phyloP scores from a whole-genome alignment of 352 stramenopile genomes.

The Elongisporangium prolatum region DNA sequence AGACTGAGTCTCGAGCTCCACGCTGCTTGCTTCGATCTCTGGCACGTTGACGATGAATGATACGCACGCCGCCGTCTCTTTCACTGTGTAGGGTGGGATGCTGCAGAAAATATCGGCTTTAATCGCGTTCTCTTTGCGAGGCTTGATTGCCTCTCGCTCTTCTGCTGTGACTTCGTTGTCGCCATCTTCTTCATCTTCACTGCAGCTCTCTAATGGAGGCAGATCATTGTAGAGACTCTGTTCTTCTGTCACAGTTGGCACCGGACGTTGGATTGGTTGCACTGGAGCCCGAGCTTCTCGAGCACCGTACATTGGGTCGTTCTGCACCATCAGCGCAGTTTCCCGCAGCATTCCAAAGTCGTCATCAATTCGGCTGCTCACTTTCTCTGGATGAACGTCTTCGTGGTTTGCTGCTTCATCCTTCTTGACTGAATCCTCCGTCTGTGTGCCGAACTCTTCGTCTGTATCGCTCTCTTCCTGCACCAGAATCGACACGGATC shows the following conservation, averaged over 20 bases:
- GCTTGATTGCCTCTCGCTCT: constrained; percentile 1
- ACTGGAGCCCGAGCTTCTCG: not conserved
- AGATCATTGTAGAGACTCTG: constrained; percentile 28
- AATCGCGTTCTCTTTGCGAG: not conserved
- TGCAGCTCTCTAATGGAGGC: constrained; percentile 51
- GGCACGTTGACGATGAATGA: constrained; percentile 48
- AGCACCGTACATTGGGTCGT: constrained; percentile 28
- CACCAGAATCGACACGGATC: constrained; percentile 25
- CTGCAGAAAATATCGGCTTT: not conserved
- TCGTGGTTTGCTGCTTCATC: too few species aligned
- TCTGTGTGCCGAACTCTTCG: constrained; percentile 10
- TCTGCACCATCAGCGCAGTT: constrained; percentile 58
- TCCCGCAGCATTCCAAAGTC: constrained; percentile 55
- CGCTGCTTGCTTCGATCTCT: constrained; percentile 26
- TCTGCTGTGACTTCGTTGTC: constrained; percentile 7
- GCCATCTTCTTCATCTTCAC: constrained; percentile 35
- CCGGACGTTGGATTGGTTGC: not conserved
- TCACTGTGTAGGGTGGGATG: constrained; percentile 30
- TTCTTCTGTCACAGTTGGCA: not conserved
- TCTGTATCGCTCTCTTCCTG: constrained; percentile 33
- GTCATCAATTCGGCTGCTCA: constrained; percentile 28
- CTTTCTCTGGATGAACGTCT: not conserved
- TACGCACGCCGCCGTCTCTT: constrained; percentile 36
- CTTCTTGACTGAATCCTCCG: too few species aligned
- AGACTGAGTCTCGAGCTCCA: constrained; percentile 35